Base-by-base conservation (phyloP, 768 basidiomycete species). In the Cyclocybe cylindracea region DNA sequence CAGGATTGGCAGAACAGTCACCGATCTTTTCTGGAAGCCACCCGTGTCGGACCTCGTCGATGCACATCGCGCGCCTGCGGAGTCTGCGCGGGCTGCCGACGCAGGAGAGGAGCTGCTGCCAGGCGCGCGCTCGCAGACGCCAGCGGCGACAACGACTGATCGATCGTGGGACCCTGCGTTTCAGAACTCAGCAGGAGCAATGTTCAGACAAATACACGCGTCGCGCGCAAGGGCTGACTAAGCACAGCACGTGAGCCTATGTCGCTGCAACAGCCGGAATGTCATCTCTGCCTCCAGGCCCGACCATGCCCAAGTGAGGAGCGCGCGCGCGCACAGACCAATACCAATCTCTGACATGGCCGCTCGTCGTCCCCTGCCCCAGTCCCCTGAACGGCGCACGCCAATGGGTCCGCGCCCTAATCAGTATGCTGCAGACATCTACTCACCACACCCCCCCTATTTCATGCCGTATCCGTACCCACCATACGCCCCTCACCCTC, bases 401-500 rank as follows among this genome's bases (percentile, higher is more conserved):
- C 67, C 66, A 41, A 61, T 66, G 57, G 60, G 64, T 14, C 58
- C 63, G 37, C 62, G 65, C 53, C 65, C 62, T 34, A 63, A 63
- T 53, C 66, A 63, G 44, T 63, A 70, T 54, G 43, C 54, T 34
- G 54, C 55, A 42, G 64, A 66, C 61, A 56, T 62, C 41, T 67
- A 69, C 53, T 55, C 67, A 10, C 54, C 64, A 36, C 63, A 62
- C 46, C 64, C 68, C 61, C 71, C 73, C 58, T 72, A 73, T 64
- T 72, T 66, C 54, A 64, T 69, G 16, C 68, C 73, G 24, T 70
- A 74, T 69, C 57, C 78, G 14, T 78, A 74, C 59, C 74, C 79
- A 39, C 71, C 70, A 46, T 67, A 63, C 58, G 50, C 62, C 44
- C 68, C 66, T 49, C 42, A 61, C 60, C 60, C 75, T 45, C 71